Percentiles rank a stretch among this genome's conserved stretches.
phyloP scores from a whole-genome alignment of 768 basidiomycete genomes.

The Hericium rajendrae region DNA sequence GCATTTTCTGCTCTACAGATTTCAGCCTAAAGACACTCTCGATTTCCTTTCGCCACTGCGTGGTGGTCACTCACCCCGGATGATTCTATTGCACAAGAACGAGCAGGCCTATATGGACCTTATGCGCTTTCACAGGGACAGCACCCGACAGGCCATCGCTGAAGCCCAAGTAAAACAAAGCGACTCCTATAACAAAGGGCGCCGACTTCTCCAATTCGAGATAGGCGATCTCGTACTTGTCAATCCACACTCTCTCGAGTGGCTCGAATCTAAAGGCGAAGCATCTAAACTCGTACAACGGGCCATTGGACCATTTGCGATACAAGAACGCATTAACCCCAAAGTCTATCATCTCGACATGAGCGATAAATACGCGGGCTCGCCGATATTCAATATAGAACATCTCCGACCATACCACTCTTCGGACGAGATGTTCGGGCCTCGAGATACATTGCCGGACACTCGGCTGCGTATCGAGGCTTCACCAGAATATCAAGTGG shows the following conservation, averaged over 20 bases:
- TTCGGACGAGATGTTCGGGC: conserved; percentile 13
- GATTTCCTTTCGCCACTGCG: not conserved
- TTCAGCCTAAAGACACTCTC: not conserved
- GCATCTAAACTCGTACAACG: conserved; percentile 17
- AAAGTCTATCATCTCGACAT: conserved; percentile 14
- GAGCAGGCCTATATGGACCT: not conserved
- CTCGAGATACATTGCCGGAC: not conserved
- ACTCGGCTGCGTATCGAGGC: not conserved
- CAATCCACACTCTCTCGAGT: conserved; percentile 14
- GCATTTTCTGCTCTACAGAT: conserved; percentile 15
- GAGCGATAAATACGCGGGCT: conserved; percentile 12
- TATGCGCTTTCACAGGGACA: not conserved
- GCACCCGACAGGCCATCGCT: conserved; percentile 7
- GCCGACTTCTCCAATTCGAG: conserved; percentile 8
- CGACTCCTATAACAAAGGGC: conserved; percentile 11
- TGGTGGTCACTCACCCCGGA: not conserved
- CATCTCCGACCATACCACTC: conserved; percentile 16
- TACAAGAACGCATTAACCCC: conserved; percentile 16
- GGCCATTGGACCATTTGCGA: conserved; percentile 16
- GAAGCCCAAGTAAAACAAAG: conserved; percentile 8
- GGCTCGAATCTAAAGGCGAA: conserved; percentile 10
- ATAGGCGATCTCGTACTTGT: conserved; percentile 17
- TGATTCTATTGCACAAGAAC: not conserved
- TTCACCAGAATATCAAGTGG: conserved; percentile 2
- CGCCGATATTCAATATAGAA: conserved; percentile 16